Percentiles rank a stretch among this genome's conserved stretches.
phyloP scores from a whole-genome alignment of 805 yeast species.

The Candida pseudoglaebosa region DNA sequence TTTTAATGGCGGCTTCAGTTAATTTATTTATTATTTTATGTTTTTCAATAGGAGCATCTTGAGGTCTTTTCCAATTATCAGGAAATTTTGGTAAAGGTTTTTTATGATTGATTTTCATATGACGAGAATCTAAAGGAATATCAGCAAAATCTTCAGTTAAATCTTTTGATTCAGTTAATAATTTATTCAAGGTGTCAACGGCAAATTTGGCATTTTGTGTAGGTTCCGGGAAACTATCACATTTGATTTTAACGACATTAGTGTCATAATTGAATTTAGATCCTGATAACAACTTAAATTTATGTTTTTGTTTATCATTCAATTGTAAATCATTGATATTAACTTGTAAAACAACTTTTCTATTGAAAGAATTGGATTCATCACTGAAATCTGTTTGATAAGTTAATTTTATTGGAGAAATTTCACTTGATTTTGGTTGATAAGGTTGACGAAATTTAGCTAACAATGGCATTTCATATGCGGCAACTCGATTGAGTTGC shows the following conservation, averaged over 20 bases:
- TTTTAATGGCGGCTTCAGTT: constrained; percentile 28
- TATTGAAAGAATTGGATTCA: constrained; percentile 63
- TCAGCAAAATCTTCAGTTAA: constrained; percentile 63
- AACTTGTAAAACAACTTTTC: constrained; percentile 61
- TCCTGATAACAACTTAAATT: constrained; percentile 75
- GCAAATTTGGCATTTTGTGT: constrained; percentile 81
- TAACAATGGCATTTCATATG: constrained; percentile 86
- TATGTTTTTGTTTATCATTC: constrained; percentile 53
- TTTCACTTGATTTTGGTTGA: constrained; percentile 39
- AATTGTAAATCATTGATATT: constrained; percentile 54
- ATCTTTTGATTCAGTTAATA: constrained; percentile 64
- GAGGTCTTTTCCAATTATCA: constrained; percentile 64
- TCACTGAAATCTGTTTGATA: constrained; percentile 68
- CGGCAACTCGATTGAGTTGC: constrained; percentile 75
- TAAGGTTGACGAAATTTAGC: constrained; percentile 72
- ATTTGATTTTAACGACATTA: constrained; percentile 61
- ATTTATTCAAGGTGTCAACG: constrained; percentile 56
- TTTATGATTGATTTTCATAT: constrained; percentile 38
- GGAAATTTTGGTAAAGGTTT: constrained; percentile 56
- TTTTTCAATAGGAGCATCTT: constrained; percentile 58
- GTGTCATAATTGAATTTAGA: constrained; percentile 63
- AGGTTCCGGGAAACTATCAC: constrained; percentile 65
- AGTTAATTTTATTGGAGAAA: constrained; percentile 59
- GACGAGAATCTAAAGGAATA: constrained; percentile 79
- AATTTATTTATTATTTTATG: constrained; percentile 30